Evolutionary conservation across 2,329 filamentous ascomycete genomes (phyloP).

Genomic region (Lomentospora prolificans): DNA sequence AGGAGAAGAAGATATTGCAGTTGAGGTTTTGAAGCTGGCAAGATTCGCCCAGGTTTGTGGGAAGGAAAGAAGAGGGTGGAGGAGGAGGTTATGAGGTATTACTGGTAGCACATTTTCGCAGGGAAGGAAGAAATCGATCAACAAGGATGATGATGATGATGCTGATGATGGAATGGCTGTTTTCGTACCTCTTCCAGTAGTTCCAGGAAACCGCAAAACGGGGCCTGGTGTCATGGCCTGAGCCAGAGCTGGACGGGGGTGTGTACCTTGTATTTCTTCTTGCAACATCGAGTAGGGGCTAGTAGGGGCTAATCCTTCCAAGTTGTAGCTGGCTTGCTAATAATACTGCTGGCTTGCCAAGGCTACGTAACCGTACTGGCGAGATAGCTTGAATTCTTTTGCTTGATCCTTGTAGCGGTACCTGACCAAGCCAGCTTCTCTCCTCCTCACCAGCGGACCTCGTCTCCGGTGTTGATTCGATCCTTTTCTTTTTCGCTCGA

Average conservation of each 20-base stretch:
- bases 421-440: no score
- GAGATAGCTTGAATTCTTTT: no score
- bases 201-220: slow-evolving; percentile 1
- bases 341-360: no score
- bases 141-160: slow-evolving; percentile 2
- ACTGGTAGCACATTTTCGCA: neutral
- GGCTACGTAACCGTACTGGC: no score
- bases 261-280: neutral
- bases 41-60: neutral
- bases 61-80: neutral
- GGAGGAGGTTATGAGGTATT: neutral
- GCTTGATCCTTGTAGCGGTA: no score
- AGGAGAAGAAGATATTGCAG: neutral
- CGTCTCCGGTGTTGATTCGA: no score
- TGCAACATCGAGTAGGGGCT: neutral
- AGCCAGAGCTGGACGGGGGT: neutral
- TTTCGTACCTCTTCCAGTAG: neutral
- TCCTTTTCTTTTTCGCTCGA: no score
- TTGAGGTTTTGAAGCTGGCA: neutral
- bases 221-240: neutral
- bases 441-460: no score
- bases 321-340: no score
- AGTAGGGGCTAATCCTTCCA: neutral
- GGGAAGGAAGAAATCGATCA: neutral
- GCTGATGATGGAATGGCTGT: slow-evolving; percentile 3